Percentiles rank a stretch among this genome's conserved stretches.
Evolutionary conservation across 805 yeast genomes (phyloP).

Genomic region (Sugiyamaella smithiae): DNA sequence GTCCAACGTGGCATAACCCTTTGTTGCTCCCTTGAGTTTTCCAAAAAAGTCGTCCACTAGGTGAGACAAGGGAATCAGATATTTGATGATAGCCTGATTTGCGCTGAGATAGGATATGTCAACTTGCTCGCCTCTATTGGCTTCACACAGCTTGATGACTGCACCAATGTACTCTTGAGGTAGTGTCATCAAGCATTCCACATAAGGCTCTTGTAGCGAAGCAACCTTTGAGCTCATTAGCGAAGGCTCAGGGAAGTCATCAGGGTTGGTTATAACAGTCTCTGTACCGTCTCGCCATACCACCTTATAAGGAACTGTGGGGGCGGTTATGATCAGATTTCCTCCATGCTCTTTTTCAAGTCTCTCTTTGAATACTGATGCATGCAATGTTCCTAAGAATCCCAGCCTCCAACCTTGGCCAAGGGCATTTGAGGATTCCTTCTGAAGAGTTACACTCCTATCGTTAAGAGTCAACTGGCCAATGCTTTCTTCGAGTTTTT

Average conservation of each 20-base stretch:
- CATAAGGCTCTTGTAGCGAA: constrained; percentile 75
- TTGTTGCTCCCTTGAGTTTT: constrained; percentile 80
- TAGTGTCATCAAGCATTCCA: constrained; percentile 83
- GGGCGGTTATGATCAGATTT: constrained; percentile 85
- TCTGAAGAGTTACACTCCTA: constrained; percentile 81
- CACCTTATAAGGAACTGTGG: constrained; percentile 90
- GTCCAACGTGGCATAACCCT: constrained; percentile 92
- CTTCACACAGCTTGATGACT: constrained; percentile 83
- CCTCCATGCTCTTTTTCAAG: constrained; percentile 93
- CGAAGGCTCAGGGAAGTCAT: constrained; percentile 74
- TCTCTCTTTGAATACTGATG: constrained; percentile 89
- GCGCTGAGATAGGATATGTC: constrained; percentile 74
- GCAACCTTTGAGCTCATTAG: constrained; percentile 43
- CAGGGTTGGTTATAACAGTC: constrained; percentile 78
- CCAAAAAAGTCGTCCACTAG: constrained; percentile 96
- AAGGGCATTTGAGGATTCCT: constrained; percentile 88
- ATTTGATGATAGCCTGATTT: constrained; percentile 78
- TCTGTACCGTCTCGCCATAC: constrained; percentile 64
- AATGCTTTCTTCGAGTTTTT: constrained; percentile 83
- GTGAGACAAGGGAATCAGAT: constrained; percentile 81
- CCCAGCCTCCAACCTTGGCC: constrained; percentile 99
- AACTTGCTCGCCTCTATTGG: constrained; percentile 76
- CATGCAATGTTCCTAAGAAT: constrained; percentile 90
- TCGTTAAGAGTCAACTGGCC: constrained; percentile 87
- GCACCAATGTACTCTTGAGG: constrained; percentile 87